Evolutionary conservation across 225 moss, liverwort and hornwort species (phyloP).

Genomic region (Takakia lepidozioides): DNA sequence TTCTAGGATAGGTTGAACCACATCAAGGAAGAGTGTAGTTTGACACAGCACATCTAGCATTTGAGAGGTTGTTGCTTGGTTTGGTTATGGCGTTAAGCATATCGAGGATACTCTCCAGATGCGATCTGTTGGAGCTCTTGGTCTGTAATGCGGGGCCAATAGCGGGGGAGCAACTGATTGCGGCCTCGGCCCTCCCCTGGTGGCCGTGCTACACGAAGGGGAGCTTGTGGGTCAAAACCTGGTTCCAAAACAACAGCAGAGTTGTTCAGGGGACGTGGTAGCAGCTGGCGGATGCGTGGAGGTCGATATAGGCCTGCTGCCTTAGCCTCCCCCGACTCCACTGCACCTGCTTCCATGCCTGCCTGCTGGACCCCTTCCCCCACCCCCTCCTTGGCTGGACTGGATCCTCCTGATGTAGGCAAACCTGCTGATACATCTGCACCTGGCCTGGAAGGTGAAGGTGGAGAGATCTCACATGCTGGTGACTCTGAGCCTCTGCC

Average conservation of each 20-base stretch:
- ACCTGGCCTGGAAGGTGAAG: conserved; percentile 20
- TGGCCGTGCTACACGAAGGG: conserved; percentile 93
- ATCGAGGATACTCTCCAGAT: conserved; percentile 99
- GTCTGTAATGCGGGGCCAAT: conserved; percentile 99
- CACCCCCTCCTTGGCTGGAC: conserved; percentile 15
- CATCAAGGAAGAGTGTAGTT: too few relatives aligned
- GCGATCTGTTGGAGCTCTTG: conserved; percentile 96
- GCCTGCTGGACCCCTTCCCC: conserved; percentile 23
- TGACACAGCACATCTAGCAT: too few relatives aligned
- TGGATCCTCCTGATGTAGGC: conserved; percentile 22
- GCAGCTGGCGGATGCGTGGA: conserved; percentile 30
- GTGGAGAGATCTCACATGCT: conserved; percentile 28
- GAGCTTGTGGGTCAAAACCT: conserved; percentile 36
- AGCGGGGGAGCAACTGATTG: conserved; percentile 87
- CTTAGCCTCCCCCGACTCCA: conserved; percentile 37
- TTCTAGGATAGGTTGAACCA: too few relatives aligned
- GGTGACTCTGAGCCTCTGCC: conserved; percentile 33
- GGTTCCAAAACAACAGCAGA: conserved; percentile 18
- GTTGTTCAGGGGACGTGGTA: conserved; percentile 28
- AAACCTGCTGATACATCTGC: conserved; percentile 27
- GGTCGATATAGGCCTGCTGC: conserved; percentile 25
- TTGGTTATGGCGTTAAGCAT: too few relatives aligned
- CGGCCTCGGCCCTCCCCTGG: conserved; percentile 99
- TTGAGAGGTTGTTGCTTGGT: too few relatives aligned
- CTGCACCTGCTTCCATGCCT: conserved; percentile 11